Evolutionary conservation across 371 early-diverging fungal species (phyloP), one percentile per base, ranked within the genome.

Genomic region (Mortierella sp.): DNA sequence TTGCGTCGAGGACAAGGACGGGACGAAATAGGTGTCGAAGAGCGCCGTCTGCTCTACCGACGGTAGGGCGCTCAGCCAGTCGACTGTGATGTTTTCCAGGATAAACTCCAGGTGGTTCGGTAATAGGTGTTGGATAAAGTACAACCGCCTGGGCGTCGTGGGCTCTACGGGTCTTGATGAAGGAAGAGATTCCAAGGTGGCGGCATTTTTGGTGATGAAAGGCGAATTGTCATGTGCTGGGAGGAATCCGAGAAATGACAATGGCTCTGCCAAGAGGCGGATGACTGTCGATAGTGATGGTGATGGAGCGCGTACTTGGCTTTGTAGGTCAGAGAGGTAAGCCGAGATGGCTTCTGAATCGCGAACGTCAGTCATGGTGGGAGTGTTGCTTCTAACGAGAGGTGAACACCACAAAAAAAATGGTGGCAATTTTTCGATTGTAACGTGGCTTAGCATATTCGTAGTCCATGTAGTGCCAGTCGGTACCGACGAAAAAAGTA

Each of bases 21-120:
- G 74, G 16, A 77, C 61, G 64, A 78, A 82, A 31, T 71, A 82
- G 26, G 52, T 53, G 26, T 82, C 78, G 43, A 82, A 82, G 4
- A 77, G 53, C 19, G 39, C 61, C 8, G 70, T 45, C 52, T 78
- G 83, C 11, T 71, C 67, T 4, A 73, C 39, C 2, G 78, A 61
- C 1, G 83, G 58, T 14, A 82, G 45, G 0, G 78, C 83, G 40
- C 78, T 74, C 19, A 77, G 47, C 83, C 83, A 82, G 34, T 77
- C 75, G 24, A 82, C 14, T 0, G 78, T 74, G 45, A 82, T 75
- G 58, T 63, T 71, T 34, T 82, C 83, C 10, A 82, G 68, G 14
- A 82, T 68, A 53, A 82, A 82, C 31, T 82, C 74, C 19, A 82
- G 68, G 53, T 82, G 75, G 37, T 61, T 71, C 2, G 78, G 74